Percentiles rank a stretch among this genome's conserved stretches.
These are phyloP conservation scores for Leptodermis oblonga DNA, from an alignment of 257 asterid species.

Conservation along the genomic window DNA sequence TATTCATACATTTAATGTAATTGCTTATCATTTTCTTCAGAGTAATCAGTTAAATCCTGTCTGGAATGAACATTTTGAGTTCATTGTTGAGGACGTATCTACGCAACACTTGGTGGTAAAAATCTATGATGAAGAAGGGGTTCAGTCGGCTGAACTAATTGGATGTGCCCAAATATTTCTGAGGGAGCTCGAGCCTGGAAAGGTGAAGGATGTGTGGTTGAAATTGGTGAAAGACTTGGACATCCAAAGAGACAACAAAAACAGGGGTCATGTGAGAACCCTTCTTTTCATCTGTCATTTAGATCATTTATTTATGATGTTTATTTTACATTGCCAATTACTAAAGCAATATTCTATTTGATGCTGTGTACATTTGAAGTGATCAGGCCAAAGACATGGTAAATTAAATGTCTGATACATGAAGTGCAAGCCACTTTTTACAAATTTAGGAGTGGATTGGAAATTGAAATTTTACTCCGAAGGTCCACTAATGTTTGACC, in stretches of 20 bases:
- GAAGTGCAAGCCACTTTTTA: background rate
- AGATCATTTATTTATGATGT: background rate
- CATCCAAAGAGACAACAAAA: slow-evolving; percentile 84
- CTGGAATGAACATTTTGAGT: slow-evolving; percentile 98
- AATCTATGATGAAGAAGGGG: slow-evolving; percentile 86
- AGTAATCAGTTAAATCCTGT: slow-evolving; percentile 82
- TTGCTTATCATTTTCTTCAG: slow-evolving; percentile 32
- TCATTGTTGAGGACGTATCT: slow-evolving; percentile 74
- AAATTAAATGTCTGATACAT: background rate
- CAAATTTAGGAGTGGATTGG: background rate
- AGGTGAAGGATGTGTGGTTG: slow-evolving; percentile 95
- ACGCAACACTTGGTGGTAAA: slow-evolving; percentile 87
- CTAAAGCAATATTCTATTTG: background rate
- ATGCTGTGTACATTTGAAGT: background rate
- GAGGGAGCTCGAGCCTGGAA: slow-evolving; percentile 80
- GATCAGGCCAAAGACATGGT: background rate
- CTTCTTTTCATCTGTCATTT: background rate
- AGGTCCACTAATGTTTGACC: background rate
- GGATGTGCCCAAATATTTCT: slow-evolving; percentile 79
- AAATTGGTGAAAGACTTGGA: slow-evolving; percentile 95
- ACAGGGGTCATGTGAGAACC: slow-evolving; percentile 75
- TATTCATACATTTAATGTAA: background rate
- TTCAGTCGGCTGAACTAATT: slow-evolving; percentile 80
- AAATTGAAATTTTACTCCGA: background rate
- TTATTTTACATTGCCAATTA: background rate